phyloP scores from a whole-genome alignment of 768 basidiomycete species.

The Pholiota molesta region DNA sequence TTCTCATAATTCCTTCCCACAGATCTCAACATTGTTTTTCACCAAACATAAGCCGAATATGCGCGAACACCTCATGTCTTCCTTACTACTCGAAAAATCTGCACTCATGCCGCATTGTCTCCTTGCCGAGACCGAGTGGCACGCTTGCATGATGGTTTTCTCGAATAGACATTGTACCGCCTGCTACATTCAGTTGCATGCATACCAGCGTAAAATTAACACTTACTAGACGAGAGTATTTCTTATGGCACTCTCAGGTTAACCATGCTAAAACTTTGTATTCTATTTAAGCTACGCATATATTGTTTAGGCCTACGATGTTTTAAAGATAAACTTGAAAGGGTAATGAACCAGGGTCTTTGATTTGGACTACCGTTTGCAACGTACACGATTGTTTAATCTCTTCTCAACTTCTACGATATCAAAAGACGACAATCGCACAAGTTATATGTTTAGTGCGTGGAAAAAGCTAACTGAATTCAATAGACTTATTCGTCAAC shows the following conservation, averaged over 20 bases:
- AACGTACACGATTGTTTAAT: not conserved
- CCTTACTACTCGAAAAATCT: no score
- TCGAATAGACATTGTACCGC: not conserved
- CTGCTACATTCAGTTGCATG: not conserved
- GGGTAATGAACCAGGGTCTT: not conserved
- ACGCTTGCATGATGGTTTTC: not conserved
- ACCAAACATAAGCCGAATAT: no score
- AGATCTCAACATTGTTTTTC: not conserved
- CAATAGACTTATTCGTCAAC: not conserved
- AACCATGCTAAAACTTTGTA: not conserved
- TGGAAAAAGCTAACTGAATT: not conserved
- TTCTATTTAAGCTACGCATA: not conserved
- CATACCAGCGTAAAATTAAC: not conserved
- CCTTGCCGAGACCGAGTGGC: not conserved
- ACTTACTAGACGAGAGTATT: not conserved
- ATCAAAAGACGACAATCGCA: not conserved
- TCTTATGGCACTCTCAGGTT: not conserved
- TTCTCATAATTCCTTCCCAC: not conserved
- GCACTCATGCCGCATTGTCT: no score
- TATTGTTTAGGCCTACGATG: not conserved
- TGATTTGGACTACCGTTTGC: not conserved
- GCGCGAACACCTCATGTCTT: no score
- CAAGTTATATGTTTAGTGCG: not conserved
- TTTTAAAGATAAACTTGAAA: not conserved
- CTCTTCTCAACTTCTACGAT: not conserved